Evolutionary conservation across 352 stramenopile genomes (phyloP), one percentile per base, ranked within the genome.

Genomic region (Phytophthora cryptogea): DNA sequence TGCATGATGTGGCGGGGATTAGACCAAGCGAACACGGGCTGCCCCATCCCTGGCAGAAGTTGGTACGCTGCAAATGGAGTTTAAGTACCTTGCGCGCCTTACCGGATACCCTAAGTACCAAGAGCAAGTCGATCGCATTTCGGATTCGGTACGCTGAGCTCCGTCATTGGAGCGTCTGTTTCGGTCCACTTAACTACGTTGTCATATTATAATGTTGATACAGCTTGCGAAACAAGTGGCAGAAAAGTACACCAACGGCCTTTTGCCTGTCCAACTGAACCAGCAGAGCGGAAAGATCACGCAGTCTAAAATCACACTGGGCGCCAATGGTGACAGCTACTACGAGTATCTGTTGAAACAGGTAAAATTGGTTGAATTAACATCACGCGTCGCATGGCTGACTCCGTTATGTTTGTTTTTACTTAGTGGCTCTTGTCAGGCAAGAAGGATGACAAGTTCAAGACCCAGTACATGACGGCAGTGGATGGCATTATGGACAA

Each of bases 261-360:
- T 90, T 5, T 52, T 90, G 27, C 80, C 80, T 8, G 73, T 88
- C 23, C 54, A 80, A 30, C 58, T 90, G 30, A 81, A 78, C 35
- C 54, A 66, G 23, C 61, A 73, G 9, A 74, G 36, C 10, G 81
- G 80, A 4, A 70, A 71, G 20, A 74, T 84, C 33, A 53, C 53
- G 4, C 61, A 52, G 8, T 83, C 68, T 7, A 87, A 86, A 44
- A 75, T 94, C 70, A 90, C 79, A 1, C 42, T 94, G 10, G 84
- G 84, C 3, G 84, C 83, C 23, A 84, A 88, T 17, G 84, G 83
- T 8, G 83, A 94, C 59, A 94, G 83, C 64, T 94, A 92, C 76
- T 94, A 92, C 64, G 84, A 94, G 56, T 94, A 94, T 33, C 50
- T 94, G 13, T 72, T 94, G 43, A 94, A 94, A 40, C 84, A 93